Conservation (phyloP, 1,139 yeast genomes). For the Spencermartinsiella ligniputridi region DNA sequence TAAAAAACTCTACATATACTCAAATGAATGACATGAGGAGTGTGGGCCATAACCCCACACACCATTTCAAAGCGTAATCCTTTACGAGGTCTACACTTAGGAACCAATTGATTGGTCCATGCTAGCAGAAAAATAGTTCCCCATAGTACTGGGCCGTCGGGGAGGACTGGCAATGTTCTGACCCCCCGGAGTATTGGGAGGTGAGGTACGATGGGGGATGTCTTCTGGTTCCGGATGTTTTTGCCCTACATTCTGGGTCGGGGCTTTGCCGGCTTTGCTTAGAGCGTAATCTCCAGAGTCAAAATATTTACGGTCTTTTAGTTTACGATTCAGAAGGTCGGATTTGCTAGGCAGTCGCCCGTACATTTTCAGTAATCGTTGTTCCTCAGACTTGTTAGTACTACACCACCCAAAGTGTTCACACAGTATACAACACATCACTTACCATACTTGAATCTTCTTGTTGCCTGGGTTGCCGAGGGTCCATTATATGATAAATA, state of each 20-base stretch:
- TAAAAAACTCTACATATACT: too few species aligned
- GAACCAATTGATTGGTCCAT: neutral
- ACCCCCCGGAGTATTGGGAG: constrained; percentile 15
- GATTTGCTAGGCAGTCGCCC: constrained; percentile 87
- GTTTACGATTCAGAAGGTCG: constrained; percentile 71
- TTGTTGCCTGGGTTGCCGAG: constrained; percentile 1
- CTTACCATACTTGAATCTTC: neutral
- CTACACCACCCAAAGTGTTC: too few species aligned
- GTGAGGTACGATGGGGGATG: constrained; percentile 18
- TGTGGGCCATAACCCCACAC: too few species aligned
- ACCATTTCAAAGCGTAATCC: too few species aligned
- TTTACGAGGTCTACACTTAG: neutral
- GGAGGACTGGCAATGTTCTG: constrained; percentile 3
- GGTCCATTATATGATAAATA: neutral
- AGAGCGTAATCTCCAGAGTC: constrained; percentile 98
- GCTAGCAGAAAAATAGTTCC: constrained; percentile 1
- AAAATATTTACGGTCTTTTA: constrained; percentile 79
- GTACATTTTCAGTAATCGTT: constrained; percentile 62
- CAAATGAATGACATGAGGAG: too few species aligned
- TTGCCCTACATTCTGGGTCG: constrained; percentile 20
- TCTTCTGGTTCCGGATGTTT: constrained; percentile 23
- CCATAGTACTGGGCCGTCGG: neutral
- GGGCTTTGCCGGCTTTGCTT: constrained; percentile 56
- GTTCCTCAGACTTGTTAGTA: constrained; percentile 28
- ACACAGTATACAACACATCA: too few species aligned